These are phyloP conservation scores for Diophrys appendiculata DNA, from an alignment of 73 alveolate genomes.

Conservation along the genomic window DNA sequence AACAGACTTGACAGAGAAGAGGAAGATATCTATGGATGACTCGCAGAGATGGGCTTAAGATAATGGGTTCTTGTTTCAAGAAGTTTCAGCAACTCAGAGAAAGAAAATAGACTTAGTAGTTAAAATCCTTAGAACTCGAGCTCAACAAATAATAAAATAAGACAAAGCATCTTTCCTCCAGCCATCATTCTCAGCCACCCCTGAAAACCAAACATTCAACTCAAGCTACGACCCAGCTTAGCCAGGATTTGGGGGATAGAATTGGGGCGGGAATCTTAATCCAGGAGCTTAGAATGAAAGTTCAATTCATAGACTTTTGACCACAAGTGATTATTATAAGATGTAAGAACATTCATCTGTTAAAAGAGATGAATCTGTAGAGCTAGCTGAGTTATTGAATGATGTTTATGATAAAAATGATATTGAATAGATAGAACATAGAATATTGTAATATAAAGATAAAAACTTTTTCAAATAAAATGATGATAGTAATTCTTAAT, in stretches of 20 bases:
- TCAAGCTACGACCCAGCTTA: too few species aligned
- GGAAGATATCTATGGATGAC: neutral
- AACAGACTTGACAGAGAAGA: neutral
- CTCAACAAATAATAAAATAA: neutral
- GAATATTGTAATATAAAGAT: neutral
- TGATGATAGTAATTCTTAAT: too few species aligned
- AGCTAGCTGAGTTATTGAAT: neutral
- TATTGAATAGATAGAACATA: neutral
- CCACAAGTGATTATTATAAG: neutral
- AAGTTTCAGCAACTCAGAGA: neutral
- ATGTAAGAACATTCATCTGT: neutral
- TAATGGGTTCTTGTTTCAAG: neutral
- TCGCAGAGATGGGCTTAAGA: neutral
- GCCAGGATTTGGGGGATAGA: too few species aligned
- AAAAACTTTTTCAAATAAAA: too few species aligned
- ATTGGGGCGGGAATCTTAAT: too few species aligned
- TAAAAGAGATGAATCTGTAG: neutral
- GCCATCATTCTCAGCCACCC: too few species aligned
- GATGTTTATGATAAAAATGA: neutral
- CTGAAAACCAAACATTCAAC: too few species aligned
- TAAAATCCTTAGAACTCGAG: neutral
- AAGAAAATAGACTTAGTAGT: neutral
- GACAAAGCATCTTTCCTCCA: neutral
- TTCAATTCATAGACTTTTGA: neutral
- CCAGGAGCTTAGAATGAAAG: too few species aligned